Conservation (phyloP, 2,329 filamentous ascomycete species). For the Cytospora schulzeri region DNA sequence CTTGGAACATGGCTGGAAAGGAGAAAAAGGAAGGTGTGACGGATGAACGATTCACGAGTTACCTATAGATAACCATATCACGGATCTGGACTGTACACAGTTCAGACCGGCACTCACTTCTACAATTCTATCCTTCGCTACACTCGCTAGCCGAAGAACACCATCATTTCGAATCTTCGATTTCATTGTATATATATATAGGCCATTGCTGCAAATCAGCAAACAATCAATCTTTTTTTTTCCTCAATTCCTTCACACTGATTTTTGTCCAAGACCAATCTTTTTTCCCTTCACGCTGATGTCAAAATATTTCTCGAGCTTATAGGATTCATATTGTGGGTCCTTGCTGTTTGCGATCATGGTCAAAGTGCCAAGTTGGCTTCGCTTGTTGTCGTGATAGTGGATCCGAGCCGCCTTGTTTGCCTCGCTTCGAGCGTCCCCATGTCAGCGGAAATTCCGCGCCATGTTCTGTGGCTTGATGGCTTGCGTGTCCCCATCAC, state of each 20-base stretch:
- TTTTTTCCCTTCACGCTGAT: not conserved
- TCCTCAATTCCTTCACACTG: too few species aligned
- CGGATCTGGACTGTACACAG: constrained; percentile 5
- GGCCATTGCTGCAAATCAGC: not conserved
- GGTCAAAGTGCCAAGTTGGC: not conserved
- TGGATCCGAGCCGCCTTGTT: not conserved
- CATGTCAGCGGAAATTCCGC: constrained; percentile 11
- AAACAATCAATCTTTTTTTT: not conserved
- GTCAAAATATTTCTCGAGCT: not conserved
- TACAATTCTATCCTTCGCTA: constrained; percentile 21
- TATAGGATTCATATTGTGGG: too few species aligned
- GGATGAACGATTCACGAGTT: constrained; percentile 24
- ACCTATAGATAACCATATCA: constrained; percentile 12
- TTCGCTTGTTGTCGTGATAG: constrained; percentile 2
- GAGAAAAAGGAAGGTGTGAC: constrained; percentile 9
- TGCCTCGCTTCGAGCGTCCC: not conserved
- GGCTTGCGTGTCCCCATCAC: constrained; percentile 13
- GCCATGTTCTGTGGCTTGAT: constrained; percentile 8
- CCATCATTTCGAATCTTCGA: constrained; percentile 7
- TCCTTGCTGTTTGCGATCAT: too few species aligned
- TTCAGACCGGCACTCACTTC: constrained; percentile 16
- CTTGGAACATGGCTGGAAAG: constrained; percentile 1
- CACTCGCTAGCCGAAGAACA: constrained; percentile 21
- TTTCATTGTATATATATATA: constrained; percentile 23
- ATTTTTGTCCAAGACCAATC: not conserved